These are phyloP conservation scores for Lactarius psammicola DNA, from an alignment of 768 basidiomycete species.

Conservation along the genomic window DNA sequence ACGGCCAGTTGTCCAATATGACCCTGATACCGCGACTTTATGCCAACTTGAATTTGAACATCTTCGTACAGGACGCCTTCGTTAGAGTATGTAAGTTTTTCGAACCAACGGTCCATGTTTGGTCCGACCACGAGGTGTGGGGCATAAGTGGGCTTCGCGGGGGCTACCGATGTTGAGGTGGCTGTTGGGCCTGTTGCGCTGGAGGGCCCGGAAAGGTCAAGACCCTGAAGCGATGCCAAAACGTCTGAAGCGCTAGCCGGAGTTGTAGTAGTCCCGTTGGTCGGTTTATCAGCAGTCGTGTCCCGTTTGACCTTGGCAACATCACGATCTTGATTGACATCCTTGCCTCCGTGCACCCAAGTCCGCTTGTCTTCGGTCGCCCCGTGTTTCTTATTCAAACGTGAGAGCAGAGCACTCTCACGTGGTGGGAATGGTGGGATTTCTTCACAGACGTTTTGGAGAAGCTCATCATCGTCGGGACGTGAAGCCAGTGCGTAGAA, in stretches of 20 bases:
- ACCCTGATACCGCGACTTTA: constrained; percentile 96
- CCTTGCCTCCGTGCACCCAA: constrained; percentile 95
- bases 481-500: constrained; percentile 85
- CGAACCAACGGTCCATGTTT: constrained; percentile 87
- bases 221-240: constrained; percentile 75
- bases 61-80: constrained; percentile 97
- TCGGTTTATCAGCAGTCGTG: constrained; percentile 22
- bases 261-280: constrained; percentile 34
- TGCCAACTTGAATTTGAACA: constrained; percentile 88
- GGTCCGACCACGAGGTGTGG: constrained; percentile 63
- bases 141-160: constrained; percentile 18
- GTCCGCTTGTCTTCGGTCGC: constrained; percentile 95
- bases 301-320: constrained; percentile 43
- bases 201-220: constrained; percentile 55
- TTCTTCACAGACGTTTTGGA: constrained; percentile 95
- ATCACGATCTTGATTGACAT: constrained; percentile 79
- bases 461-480: constrained; percentile 85
- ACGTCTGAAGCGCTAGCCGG: constrained; percentile 53
- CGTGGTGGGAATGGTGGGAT: constrained; percentile 99
- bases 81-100: constrained; percentile 69
- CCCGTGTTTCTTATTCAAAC: constrained; percentile 85
- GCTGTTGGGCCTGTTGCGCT: constrained; percentile 32
- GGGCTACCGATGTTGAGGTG: constrained; percentile 9
- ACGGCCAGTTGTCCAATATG: constrained; percentile 91
- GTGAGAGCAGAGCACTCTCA: constrained; percentile 82